Conservation (phyloP, 164 flowering plant species). For the Umbellularia californica region DNA sequence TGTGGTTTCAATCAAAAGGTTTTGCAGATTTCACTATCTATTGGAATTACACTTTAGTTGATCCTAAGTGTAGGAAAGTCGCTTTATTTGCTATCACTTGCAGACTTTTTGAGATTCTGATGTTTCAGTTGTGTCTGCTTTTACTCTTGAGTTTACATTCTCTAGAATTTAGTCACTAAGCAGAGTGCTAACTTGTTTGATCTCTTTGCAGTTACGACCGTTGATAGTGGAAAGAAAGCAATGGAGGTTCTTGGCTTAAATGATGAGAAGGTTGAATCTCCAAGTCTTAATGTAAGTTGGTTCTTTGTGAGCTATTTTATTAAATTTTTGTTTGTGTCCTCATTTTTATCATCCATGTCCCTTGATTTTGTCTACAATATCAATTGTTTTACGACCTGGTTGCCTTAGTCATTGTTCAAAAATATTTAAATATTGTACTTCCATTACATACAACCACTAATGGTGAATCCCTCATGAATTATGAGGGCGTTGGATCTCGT, state of each 20-base stretch:
- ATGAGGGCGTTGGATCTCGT: neutral
- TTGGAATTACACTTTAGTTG: neutral
- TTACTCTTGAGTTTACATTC: too few relatives aligned
- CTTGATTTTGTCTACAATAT: too few relatives aligned
- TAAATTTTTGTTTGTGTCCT: neutral
- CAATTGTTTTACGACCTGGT: neutral
- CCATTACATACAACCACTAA: neutral
- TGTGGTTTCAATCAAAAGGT: neutral
- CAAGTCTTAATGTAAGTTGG: slow-evolving; percentile 14
- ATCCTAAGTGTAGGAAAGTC: neutral
- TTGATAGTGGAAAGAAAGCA: slow-evolving; percentile 27
- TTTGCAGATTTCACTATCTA: neutral
- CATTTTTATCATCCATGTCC: neutral
- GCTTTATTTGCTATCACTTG: neutral
- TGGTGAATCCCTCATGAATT: neutral
- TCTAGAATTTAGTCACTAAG: neutral
- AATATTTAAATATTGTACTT: neutral
- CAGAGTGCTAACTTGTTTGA: neutral
- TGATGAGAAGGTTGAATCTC: slow-evolving; percentile 15
- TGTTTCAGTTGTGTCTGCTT: too few relatives aligned
- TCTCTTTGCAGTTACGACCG: slow-evolving; percentile 23
- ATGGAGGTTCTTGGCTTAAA: slow-evolving; percentile 27
- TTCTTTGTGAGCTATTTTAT: neutral
- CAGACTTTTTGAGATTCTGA: neutral
- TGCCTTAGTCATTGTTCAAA: neutral